Evolutionary conservation across 805 yeast genomes (phyloP), one percentile per base, ranked within the genome.

Genomic region (Saturnispora bothae): DNA sequence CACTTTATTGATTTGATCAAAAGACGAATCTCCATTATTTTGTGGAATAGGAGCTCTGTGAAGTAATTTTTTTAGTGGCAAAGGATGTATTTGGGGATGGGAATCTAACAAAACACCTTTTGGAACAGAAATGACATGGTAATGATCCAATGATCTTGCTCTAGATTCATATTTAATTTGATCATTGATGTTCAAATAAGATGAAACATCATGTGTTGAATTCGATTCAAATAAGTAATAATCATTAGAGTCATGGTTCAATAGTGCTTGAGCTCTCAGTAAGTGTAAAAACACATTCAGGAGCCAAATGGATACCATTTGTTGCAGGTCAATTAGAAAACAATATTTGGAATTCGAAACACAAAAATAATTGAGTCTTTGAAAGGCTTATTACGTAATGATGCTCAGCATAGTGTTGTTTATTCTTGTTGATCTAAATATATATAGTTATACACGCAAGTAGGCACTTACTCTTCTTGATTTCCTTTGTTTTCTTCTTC

Each of bases 181-280:
- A 65, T 52, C 18, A 30, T 30, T 30, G 13, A 4, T 18, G 4
- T 4, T 5, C 12, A 30, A 26, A n/a, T 12, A 26, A 5, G 6
- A 5, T 12, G 6, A 5, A 12, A 26, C 5, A 5, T 13, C 4
- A 19, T 12, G 6, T 19, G 14, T n/a, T 4, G 4, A 5, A 17
- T 30, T 17, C 15, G 8, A 15, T 45, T 81, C 84, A 14, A 82
- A 65, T 6, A 82, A 71, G 47, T 80, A 78, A 57, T 82, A 83
- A 43, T 71, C 69, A 31, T 66, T 64, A 15, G 45, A 44, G 3
- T 48, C 60, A 53, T 71, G 79, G n/a, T n/a, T n/a, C n/a, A n/a
- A n/a, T n/a, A n/a, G n/a, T n/a, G n/a, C n/a, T n/a, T n/a, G n/a
- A n/a, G n/a, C n/a, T n/a, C n/a, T n/a, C n/a, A n/a, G n/a, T n/a